Evolutionary conservation across 768 basidiomycete species (phyloP), one percentile per base, ranked within the genome.

Genomic region (Lactarius evosmus): DNA sequence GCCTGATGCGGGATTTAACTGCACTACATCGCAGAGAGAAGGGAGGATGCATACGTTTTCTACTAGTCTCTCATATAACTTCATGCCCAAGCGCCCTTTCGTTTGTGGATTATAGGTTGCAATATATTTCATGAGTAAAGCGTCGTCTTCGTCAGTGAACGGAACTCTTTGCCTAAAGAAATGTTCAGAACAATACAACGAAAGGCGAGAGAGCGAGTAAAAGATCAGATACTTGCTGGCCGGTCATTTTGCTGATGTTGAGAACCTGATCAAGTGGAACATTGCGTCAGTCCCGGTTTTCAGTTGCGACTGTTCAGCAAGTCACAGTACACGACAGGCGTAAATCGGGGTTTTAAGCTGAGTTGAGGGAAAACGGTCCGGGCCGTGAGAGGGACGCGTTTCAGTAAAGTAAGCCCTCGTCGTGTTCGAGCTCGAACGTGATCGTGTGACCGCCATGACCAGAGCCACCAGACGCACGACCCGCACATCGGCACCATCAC

Each of bases 21-120:
- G 49, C 14, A 29, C 11, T 36, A 12, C 17, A 60, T 36, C 17
- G 29, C 22, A 25, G 8, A n/a, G 19, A 17, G 49, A 34, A 22
- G n/a, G 29, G 29, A 1, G 27, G n/a, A 16, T 27, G 70, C 78
- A 52, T 60, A 86, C 87, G 67, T 86, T 78, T 22, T 77, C 76
- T 4, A 72, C 75, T 27, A 87, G 73, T 0, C 4, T 56, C 59
- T 77, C 52, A 66, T 80, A 88, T 8, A 86, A 29, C 1, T 52
- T 71, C 54, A 77, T 78, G 9, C 86, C 86, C 8, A 67, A 68
- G 51, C 86, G 81, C 5, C 82, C 80, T 25, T 65, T 59, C 7
- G 53, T 56, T 11, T 68, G 63, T 0, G 82, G 82, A 30, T 79
- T 79, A 61, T 82, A 74, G 49, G n/a, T 74, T 1, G 85, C 85